Conservation (phyloP, 495 filamentous ascomycete species). For the Thermochaetoides thermophila region DNA sequence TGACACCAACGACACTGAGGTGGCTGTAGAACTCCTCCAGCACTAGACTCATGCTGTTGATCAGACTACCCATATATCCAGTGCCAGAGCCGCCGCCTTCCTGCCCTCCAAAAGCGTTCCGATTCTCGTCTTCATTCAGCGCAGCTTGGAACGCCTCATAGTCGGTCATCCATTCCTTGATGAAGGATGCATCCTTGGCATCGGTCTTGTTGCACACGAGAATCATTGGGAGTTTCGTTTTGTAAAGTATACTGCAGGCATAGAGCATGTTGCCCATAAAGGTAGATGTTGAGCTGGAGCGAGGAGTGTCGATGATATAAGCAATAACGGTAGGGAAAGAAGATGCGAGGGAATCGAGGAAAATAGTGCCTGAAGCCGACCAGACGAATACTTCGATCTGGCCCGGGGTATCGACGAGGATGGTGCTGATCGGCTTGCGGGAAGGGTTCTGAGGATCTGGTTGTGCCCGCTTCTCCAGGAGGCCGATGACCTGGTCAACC, state of each 20-base stretch:
- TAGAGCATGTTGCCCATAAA: constrained; percentile 99
- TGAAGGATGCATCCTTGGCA: constrained; percentile 76
- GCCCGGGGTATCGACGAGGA: constrained; percentile 88
- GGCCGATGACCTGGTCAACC: constrained; percentile 78
- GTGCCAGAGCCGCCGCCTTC: constrained; percentile 61
- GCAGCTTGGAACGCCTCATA: constrained; percentile 91
- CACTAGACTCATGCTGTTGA: constrained; percentile 97
- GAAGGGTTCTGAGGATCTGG: constrained; percentile 46
- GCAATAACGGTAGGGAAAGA: constrained; percentile 92
- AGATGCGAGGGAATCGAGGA: constrained; percentile 84
- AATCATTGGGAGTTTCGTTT: constrained; percentile 96
- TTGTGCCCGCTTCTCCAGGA: constrained; percentile 74
- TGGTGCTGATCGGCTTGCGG: constrained; percentile 57
- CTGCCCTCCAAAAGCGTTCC: constrained; percentile 57
- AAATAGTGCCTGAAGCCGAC: constrained; percentile 82
- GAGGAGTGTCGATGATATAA: constrained; percentile 92
- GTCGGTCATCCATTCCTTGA: constrained; percentile 99
- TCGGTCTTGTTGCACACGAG: constrained; percentile 98
- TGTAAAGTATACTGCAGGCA: constrained; percentile 94
- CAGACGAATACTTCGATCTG: constrained; percentile 99
- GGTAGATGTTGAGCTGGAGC: constrained; percentile 79
- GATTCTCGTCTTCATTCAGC: constrained; percentile 61
- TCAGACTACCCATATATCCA: constrained; percentile 90
- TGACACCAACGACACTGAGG: constrained; percentile 81
- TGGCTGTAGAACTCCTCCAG: constrained; percentile 95